phyloP scores from a whole-genome alignment of 2,329 filamentous ascomycete genomes.

The Colletotrichum sp. region DNA sequence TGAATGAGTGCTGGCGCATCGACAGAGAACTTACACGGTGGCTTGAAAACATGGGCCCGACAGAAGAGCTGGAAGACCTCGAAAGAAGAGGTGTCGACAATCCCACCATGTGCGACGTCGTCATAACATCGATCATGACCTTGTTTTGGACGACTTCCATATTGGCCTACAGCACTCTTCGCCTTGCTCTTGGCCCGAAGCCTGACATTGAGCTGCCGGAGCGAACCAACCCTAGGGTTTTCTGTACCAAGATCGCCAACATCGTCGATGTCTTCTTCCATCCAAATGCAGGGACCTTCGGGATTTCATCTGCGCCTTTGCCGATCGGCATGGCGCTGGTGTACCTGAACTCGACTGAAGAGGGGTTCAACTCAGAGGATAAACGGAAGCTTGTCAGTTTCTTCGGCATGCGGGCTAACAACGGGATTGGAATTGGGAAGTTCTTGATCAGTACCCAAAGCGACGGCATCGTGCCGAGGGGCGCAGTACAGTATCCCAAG shows the following conservation, averaged over 20 bases:
- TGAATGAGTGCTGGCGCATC: conserved; percentile 19
- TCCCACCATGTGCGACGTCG: conserved; percentile 16
- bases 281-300: conserved; percentile 15
- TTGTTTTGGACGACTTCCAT: conserved; percentile 16
- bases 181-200: background rate
- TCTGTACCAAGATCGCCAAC: conserved; percentile 22
- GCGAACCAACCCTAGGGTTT: conserved; percentile 7
- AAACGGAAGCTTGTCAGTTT: conserved; percentile 10
- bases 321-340: conserved; percentile 20
- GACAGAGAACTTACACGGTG: conserved; percentile 13
- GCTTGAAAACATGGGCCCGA: conserved; percentile 4
- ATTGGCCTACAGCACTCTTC: conserved; percentile 19
- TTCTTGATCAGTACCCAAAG: conserved; percentile 12
- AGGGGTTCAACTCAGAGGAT: background rate
- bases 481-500: background rate
- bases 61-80: background rate
- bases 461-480: background rate
- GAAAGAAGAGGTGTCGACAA: background rate
- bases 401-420: conserved; percentile 1
- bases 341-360: conserved; percentile 17
- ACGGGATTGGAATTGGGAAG: conserved; percentile 9
- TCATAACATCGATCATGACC: conserved; percentile 10
- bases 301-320: conserved; percentile 14
- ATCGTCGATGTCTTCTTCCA: conserved; percentile 20
- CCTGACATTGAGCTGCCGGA: background rate